Base-by-base conservation (phyloP, 2,329 filamentous ascomycete species). In the Hymenoscyphus scutula region DNA sequence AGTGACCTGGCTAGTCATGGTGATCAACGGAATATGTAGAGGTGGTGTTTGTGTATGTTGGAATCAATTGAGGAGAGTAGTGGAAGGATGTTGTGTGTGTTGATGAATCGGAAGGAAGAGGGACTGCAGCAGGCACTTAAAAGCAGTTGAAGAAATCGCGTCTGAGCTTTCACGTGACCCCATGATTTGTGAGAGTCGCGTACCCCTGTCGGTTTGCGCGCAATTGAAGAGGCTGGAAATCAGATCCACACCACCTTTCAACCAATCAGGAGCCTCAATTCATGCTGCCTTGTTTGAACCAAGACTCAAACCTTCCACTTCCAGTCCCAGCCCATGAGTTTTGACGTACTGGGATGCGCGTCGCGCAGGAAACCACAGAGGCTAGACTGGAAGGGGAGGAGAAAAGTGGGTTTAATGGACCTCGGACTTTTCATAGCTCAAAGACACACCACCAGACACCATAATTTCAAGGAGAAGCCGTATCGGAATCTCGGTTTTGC, bases 1-100 rank as follows among this genome's bases (percentile, higher is more conserved):
- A 71, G 88, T 90, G 74, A 91, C 82, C 76, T 94, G 83, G 67
- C 89, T 80, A 77, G 91, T 85, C 91, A 96, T 95, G 62, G 61
- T 71, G 69, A 64, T 66, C 67, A 64, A 65, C 68, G 29, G 62
- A 61, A 56, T 25, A 58, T 59, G 55, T 53, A 60, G 58, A 61
- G 64, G 62, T 63, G 68, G 64, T 59, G 58, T 61, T 56, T 63
- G 60, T 65, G 60, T 62, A 34, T 23, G 27, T 32, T 37, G 38
- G 8, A 5, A 32, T 56, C 34, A 54, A 63, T 60, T 60, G 61
- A 56, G 54, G 57, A 59, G 58, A 51, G 58, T 58, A 32, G 58
- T 54, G 17, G 51, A 32, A 54, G 17, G 25, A 32, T 54, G 25
- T 54, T 5, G 25, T 27, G 51, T 54, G 51, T 27, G 51, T 54